Conservation (phyloP, 768 basidiomycete species). For the Lactarius akahatsu region DNA sequence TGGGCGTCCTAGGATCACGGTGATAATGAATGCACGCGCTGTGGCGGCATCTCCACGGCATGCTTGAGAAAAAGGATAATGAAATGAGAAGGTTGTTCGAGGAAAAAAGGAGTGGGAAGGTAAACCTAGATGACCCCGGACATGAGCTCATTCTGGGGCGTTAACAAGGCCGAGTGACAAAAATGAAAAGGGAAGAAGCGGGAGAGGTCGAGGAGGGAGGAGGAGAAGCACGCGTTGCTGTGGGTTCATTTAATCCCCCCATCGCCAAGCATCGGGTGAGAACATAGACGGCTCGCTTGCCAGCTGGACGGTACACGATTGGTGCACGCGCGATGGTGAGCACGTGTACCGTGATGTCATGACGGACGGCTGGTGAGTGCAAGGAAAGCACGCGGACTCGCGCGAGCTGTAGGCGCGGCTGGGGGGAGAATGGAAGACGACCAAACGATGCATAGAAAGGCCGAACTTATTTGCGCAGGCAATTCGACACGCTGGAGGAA, state of each 20-base stretch:
- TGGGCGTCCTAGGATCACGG: slow-evolving; percentile 12
- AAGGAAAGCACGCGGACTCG: slow-evolving; percentile 1
- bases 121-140: slow-evolving; percentile 12
- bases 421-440: background rate
- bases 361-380: background rate
- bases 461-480: background rate
- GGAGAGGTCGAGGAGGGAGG: background rate
- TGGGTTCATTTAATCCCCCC: background rate
- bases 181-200: slow-evolving; percentile 5
- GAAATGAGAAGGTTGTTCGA: background rate
- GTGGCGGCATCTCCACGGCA: background rate
- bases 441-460: background rate
- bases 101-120: background rate
- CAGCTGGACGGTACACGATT: slow-evolving; percentile 1
- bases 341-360: slow-evolving; percentile 10
- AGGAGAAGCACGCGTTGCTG: background rate
- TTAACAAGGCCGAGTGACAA: background rate
- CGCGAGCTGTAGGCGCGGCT: background rate
- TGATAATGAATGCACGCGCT: slow-evolving; percentile 5
- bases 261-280: slow-evolving; percentile 1
- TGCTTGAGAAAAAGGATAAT: slow-evolving; percentile 4
- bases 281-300: background rate
- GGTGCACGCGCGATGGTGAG: background rate
- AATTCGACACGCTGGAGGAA: background rate
- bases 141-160: slow-evolving; percentile 23